Conservation (phyloP, 192 early-diverging fungal genomes). For the Coemansia guatemalensis region DNA sequence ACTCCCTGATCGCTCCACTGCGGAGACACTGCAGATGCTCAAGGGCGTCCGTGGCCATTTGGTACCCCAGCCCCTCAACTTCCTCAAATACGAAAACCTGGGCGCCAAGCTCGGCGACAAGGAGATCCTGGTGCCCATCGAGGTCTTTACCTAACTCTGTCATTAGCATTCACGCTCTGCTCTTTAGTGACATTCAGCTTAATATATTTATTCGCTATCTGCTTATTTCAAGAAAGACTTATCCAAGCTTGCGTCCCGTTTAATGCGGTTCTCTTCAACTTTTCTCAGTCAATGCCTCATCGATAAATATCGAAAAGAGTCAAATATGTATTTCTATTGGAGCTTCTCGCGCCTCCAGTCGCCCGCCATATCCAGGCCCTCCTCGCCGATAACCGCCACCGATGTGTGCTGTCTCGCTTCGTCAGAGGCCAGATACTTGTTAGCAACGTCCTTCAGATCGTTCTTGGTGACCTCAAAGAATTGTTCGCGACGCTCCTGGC, state of each 20-base stretch:
- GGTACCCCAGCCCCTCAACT: slow-evolving; percentile 53
- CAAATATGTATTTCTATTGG: slow-evolving; percentile 4
- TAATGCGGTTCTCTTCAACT: too few relatives aligned
- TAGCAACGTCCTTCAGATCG: slow-evolving; percentile 72
- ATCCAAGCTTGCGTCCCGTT: too few relatives aligned
- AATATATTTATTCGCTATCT: too few relatives aligned
- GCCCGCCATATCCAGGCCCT: slow-evolving; percentile 32
- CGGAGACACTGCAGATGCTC: slow-evolving; percentile 34
- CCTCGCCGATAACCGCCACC: slow-evolving; percentile 49
- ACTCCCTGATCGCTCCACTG: slow-evolving; percentile 18
- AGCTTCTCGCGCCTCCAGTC: slow-evolving; percentile 38
- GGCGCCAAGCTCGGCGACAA: slow-evolving; percentile 52
- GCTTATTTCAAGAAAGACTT: too few relatives aligned
- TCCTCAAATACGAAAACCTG: slow-evolving; percentile 51
- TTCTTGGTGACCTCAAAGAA: slow-evolving; percentile 67
- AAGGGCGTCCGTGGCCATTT: slow-evolving; percentile 46
- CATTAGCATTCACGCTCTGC: not conserved
- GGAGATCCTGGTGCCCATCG: slow-evolving; percentile 50
- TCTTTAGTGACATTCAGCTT: not conserved
- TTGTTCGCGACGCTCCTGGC: slow-evolving; percentile 78
- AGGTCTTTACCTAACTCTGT: slow-evolving; percentile 46
- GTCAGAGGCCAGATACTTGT: slow-evolving; percentile 57
- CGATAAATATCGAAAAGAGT: slow-evolving; percentile 12
- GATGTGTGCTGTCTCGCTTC: slow-evolving; percentile 13
- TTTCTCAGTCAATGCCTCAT: not conserved